Conservation (phyloP, 768 basidiomycete species). For the Pisolithus microcarpus region DNA sequence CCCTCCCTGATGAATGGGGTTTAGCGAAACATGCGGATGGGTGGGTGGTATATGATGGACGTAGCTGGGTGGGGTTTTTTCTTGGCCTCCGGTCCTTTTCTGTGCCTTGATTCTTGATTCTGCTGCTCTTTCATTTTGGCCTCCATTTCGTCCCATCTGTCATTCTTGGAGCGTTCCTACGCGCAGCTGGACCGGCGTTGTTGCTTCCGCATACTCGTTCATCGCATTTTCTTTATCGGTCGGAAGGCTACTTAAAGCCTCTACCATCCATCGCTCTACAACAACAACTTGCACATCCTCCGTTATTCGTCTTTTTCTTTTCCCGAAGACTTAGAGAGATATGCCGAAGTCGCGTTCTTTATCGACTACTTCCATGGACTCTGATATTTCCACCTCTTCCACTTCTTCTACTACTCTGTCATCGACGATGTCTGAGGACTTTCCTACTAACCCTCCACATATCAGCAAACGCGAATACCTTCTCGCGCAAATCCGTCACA, state of each 20-base stretch:
- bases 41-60: neutral
- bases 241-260: constrained; percentile 18
- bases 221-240: neutral
- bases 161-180: constrained; percentile 9
- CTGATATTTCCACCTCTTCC: constrained; percentile 20
- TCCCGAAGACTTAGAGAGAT: neutral
- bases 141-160: constrained; percentile 3
- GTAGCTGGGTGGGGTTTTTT: neutral
- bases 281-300: neutral
- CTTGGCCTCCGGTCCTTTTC: neutral
- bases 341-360: constrained; percentile 13
- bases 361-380: constrained; percentile 13
- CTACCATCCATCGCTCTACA: neutral
- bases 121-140: neutral
- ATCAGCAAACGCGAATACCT: constrained; percentile 80
- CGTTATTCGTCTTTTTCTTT: neutral
- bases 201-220: neutral
- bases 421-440: constrained; percentile 16
- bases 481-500: constrained; percentile 79
- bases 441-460: constrained; percentile 21
- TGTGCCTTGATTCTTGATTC: neutral
- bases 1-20: neutral
- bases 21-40: neutral
- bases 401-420: constrained; percentile 33
- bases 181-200: constrained; percentile 10